A percentile compares a stretch with the other conserved stretches of the same genome.
Evolutionary conservation across 208 protist species (phyloP).

Genomic region (Jaenimonas drosophilae): DNA sequence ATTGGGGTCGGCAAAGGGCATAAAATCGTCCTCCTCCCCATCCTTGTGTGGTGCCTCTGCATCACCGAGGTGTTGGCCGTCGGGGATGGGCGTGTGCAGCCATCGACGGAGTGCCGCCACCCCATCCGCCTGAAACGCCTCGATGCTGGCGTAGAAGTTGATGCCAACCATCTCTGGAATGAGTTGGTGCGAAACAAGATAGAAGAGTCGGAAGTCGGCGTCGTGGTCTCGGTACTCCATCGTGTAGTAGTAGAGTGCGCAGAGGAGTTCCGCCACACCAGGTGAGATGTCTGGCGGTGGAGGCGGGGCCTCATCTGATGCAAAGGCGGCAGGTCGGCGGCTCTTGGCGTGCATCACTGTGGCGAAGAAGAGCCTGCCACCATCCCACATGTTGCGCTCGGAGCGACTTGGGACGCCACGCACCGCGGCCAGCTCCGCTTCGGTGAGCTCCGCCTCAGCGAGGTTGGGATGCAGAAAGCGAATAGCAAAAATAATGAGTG

Average conservation of each 20-base stretch:
- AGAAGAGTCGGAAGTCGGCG: conserved; percentile 78
- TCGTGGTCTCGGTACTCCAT: conserved; percentile 77
- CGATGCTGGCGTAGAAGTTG: conserved; percentile 77
- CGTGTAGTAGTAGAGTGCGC: conserved; percentile 67
- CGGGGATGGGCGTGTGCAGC: conserved; percentile 1
- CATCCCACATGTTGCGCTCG: conserved; percentile 15
- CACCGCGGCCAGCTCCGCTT: conserved; percentile 8
- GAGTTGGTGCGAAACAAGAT: conserved; percentile 75
- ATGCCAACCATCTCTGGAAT: conserved; percentile 75
- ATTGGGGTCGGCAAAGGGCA: neutral
- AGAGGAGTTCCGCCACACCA: conserved; percentile 56
- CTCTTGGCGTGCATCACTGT: conserved; percentile 9
- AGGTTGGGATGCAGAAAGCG: conserved; percentile 16
- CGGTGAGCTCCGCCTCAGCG: neutral
- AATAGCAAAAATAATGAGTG: conserved; percentile 35
- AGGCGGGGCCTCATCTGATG: neutral
- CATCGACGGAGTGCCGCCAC: conserved; percentile 3
- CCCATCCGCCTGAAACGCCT: conserved; percentile 42
- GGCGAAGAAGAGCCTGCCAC: conserved; percentile 48
- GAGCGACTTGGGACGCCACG: conserved; percentile 4
- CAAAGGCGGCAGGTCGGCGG: conserved; percentile 3
- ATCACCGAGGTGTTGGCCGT: too few relatives aligned
- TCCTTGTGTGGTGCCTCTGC: too few relatives aligned
- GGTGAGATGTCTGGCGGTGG: conserved; percentile 2
- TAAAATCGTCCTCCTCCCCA: neutral